Percentiles rank a stretch among this genome's conserved stretches.
Evolutionary conservation across 1,139 yeast species (phyloP).

Genomic region (Blastobotrys apis): DNA sequence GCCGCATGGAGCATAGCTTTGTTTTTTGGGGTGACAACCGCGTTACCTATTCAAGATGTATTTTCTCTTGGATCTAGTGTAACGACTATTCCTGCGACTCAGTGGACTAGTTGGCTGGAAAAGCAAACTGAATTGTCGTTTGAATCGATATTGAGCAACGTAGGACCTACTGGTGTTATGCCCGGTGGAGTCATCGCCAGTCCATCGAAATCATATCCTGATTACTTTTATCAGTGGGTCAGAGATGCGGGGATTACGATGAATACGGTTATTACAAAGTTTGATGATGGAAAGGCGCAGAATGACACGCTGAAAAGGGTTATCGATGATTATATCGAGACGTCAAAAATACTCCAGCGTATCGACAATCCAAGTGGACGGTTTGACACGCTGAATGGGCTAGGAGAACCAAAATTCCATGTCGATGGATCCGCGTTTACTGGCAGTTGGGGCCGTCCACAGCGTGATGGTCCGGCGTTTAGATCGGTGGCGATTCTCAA

Average conservation of each 20-base stretch:
- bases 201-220: conserved; percentile 63
- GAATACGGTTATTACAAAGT: conserved; percentile 54
- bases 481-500: conserved; percentile 62
- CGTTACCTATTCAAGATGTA: neutral
- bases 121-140: conserved; percentile 51
- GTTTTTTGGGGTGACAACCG: no score
- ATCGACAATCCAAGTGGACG: conserved; percentile 64
- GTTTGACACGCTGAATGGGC: conserved; percentile 48
- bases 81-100: conserved; percentile 27
- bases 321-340: conserved; percentile 59
- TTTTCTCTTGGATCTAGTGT: neutral
- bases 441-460: conserved; percentile 90
- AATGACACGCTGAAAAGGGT: conserved; percentile 33
- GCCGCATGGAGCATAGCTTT: no score
- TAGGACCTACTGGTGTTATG: conserved; percentile 51
- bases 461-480: conserved; percentile 90
- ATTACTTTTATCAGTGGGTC: conserved; percentile 86
- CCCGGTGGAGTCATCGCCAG: conserved; percentile 81
- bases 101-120: conserved; percentile 55
- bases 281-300: conserved; percentile 40
- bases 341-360: conserved; percentile 58
- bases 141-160: conserved; percentile 38
- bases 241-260: conserved; percentile 86
- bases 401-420: conserved; percentile 88
- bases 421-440: conserved; percentile 60